These are phyloP conservation scores for Neospermospora avenae DNA, from an alignment of 2,329 filamentous ascomycete species.

Conservation along the genomic window DNA sequence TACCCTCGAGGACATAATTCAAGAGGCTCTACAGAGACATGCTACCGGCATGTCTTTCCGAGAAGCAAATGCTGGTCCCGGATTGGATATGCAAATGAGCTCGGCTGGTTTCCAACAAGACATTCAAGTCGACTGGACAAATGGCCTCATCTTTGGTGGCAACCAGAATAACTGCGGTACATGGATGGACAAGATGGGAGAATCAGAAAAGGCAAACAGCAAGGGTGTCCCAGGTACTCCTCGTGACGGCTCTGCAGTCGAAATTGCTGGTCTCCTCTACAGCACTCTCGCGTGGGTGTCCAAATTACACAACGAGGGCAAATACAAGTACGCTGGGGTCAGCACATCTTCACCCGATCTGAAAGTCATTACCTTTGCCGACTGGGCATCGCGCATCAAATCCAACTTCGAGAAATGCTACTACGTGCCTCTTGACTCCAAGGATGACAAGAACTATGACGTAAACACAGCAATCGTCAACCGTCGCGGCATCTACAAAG, in stretches of 20 bases:
- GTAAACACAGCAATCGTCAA: constrained; percentile 78
- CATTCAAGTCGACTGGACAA: constrained; percentile 86
- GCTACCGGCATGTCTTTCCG: constrained; percentile 87
- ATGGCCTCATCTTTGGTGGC: constrained; percentile 88
- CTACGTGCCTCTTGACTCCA: constrained; percentile 69
- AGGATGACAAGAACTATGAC: constrained; percentile 74
- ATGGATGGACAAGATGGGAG: constrained; percentile 99
- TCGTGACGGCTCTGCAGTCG: constrained; percentile 89
- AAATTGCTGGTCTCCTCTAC: constrained; percentile 92
- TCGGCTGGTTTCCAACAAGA: constrained; percentile 89
- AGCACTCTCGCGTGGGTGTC: constrained; percentile 82
- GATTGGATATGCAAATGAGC: constrained; percentile 90
- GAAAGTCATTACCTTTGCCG: constrained; percentile 62
- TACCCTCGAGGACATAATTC: constrained; percentile 83
- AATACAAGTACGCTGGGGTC: constrained; percentile 72
- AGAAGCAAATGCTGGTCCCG: constrained; percentile 88
- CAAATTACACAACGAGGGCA: constrained; percentile 61
- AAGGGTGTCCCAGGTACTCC: constrained; percentile 97
- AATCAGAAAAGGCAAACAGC: constrained; percentile 83
- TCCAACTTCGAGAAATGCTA: constrained; percentile 89
- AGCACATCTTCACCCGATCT: constrained; percentile 52
- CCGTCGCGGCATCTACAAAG: constrained; percentile 96
- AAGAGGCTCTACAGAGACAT: constrained; percentile 90
- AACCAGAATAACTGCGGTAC: constrained; percentile 95
- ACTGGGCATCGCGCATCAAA: constrained; percentile 80